phyloP scores from a whole-genome alignment of 352 stramenopile genomes.

The Pythium volutum region DNA sequence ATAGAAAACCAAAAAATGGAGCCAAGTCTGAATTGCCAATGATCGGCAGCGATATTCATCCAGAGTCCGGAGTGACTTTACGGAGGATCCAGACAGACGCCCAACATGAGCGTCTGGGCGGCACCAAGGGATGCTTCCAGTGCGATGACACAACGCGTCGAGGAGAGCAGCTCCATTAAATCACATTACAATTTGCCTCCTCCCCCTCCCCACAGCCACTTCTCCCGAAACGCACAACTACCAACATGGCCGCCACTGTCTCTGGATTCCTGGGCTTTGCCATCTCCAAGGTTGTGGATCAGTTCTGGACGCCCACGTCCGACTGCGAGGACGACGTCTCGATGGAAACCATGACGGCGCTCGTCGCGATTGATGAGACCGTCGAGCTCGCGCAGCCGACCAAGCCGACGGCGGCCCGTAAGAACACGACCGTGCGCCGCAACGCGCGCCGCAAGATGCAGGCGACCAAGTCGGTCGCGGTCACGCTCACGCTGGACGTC shows the following conservation, averaged over 20 bases:
- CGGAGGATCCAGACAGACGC: not conserved
- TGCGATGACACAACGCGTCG: not conserved
- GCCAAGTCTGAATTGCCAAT: not conserved
- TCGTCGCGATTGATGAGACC: not conserved
- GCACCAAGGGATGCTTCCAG: not conserved
- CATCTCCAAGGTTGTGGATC: slow-evolving; percentile 27
- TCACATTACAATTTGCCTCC: slow-evolving; percentile 21
- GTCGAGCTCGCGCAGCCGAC: not conserved
- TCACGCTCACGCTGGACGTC: slow-evolving; percentile 12
- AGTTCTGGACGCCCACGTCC: slow-evolving; percentile 21
- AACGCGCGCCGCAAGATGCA: slow-evolving; percentile 18
- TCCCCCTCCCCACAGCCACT: not conserved
- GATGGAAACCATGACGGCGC: not conserved
- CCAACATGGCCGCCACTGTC: slow-evolving; percentile 22
- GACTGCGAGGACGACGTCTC: not conserved
- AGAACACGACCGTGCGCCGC: slow-evolving; percentile 7
- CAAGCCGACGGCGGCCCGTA: slow-evolving; percentile 11
- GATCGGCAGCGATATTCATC: slow-evolving; percentile 3
- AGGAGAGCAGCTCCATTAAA: not conserved
- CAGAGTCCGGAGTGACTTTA: slow-evolving; percentile 9
- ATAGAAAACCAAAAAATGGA: slow-evolving; percentile 1
- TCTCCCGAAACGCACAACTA: not conserved
- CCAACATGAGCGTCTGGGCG: too few relatives aligned
- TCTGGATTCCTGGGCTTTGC: slow-evolving; percentile 29
- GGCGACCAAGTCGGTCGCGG: slow-evolving; percentile 1